Evolutionary conservation across 2,329 filamentous ascomycete species (phyloP).

Genomic region (Fusarium staphyleae): DNA sequence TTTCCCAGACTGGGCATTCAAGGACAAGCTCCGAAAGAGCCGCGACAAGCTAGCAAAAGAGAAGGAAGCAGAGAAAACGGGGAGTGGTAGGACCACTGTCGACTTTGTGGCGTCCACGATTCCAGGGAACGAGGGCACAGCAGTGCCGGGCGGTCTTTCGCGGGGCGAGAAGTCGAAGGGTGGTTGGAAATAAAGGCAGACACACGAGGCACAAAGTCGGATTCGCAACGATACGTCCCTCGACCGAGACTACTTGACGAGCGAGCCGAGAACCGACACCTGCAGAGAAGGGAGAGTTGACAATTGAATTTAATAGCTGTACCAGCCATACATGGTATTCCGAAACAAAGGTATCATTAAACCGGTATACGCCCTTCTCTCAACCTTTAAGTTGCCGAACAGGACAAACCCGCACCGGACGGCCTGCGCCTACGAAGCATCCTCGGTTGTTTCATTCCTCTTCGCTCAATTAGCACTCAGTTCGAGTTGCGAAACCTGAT

Average conservation of each 20-base stretch:
- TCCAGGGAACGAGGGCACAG: constrained; percentile 30
- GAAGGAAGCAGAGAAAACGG: constrained; percentile 52
- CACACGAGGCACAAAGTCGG: background rate
- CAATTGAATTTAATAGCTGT: constrained; percentile 23
- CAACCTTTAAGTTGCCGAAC: constrained; percentile 21
- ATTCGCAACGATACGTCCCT: constrained; percentile 1
- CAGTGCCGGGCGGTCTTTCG: constrained; percentile 34
- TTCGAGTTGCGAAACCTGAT: background rate
- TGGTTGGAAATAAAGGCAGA: constrained; percentile 42
- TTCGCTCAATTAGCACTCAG: background rate
- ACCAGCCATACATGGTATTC: constrained; percentile 20
- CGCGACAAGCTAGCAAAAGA: constrained; percentile 56
- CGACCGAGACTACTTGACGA: constrained; percentile 3
- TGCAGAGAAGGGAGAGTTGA: constrained; percentile 12
- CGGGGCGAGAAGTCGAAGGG: constrained; percentile 47
- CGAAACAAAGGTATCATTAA: constrained; percentile 45
- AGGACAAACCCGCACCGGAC: constrained; percentile 21
- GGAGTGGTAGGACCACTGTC: constrained; percentile 52
- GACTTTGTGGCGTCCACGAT: constrained; percentile 57
- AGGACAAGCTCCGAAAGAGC: constrained; percentile 56
- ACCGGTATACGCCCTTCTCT: constrained; percentile 36
- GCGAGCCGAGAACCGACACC: constrained; percentile 7
- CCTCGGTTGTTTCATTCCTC: background rate
- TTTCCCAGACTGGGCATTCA: constrained; percentile 64
- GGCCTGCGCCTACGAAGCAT: constrained; percentile 4